Evolutionary conservation across 805 yeast genomes (phyloP), one percentile per base, ranked within the genome.

Genomic region (Maudiozyma turicensis): DNA sequence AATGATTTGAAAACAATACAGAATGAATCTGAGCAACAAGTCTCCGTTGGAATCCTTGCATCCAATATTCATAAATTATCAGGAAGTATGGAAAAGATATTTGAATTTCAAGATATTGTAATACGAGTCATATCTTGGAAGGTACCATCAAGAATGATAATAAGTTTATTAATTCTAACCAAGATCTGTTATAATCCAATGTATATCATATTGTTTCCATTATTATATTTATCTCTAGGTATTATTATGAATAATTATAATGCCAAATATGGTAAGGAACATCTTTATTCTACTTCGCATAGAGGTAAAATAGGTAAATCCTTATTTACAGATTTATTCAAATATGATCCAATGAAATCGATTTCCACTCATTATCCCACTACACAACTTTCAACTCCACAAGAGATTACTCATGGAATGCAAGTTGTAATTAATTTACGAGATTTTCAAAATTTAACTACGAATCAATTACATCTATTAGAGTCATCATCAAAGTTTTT

Each of bases 121-220:
- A 70, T 81, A 6, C 76, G 79, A 45, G 60, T 85, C 0, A 50
- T 86, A 28, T 76, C 86, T 5, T 90, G 97, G 97, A 77, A 80
- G 51, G 71, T 74, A 30, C 90, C 95, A 0, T 71, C 85, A 0
- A 75, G 79, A 52, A 89, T 96, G 0, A 54, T 89, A 5, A 70
- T 83, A 0, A 61, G 71, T 26, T 65, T 87, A 48, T 68, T 82
- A 5, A 52, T 80, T 1, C 81, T 84, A 54, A 82, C 96, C 0
- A 72, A 80, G 51, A 68, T 82, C 1, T 84, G 93, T 57, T 64
- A 82, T 35, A 76, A 84, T 68, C 96, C 96, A 0, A 80, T 80
- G 60, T 64, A 84, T 45, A 68, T 86, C 10, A 64, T 84, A 38
- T 72, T 80, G 1, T 71, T 81, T 33, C 96, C 96, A 0, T 56